Conservation (phyloP, 2,329 filamentous ascomycete species). For the Phialophora expanda region DNA sequence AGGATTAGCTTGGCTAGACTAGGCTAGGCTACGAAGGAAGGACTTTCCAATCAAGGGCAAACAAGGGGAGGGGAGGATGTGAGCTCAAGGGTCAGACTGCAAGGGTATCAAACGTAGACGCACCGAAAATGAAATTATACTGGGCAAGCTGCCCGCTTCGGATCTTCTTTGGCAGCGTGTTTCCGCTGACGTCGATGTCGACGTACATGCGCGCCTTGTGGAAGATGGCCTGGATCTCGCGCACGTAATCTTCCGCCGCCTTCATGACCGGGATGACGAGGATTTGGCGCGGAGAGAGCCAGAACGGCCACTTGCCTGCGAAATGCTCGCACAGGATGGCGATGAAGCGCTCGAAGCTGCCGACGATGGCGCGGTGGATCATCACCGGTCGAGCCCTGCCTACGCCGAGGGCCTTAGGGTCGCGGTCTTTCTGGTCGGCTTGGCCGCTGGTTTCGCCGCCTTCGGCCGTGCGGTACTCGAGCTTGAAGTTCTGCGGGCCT, state of each 20-base stretch:
- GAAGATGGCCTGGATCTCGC: slow-evolving; percentile 54
- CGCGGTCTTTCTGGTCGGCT: slow-evolving; percentile 39
- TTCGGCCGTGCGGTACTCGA: slow-evolving; percentile 82
- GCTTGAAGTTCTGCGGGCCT: slow-evolving; percentile 80
- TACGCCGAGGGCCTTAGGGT: slow-evolving; percentile 43
- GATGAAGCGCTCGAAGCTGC: slow-evolving; percentile 58
- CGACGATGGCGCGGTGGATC: slow-evolving; percentile 58
- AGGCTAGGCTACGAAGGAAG: background rate
- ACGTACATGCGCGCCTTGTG: slow-evolving; percentile 54
- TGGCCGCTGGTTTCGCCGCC: slow-evolving; percentile 52
- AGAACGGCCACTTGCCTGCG: slow-evolving; percentile 60
- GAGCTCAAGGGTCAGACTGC: slow-evolving; percentile 1
- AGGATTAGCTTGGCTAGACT: background rate
- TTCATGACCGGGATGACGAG: slow-evolving; percentile 59
- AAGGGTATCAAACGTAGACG: slow-evolving; percentile 30
- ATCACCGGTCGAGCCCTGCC: slow-evolving; percentile 58
- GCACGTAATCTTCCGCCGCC: slow-evolving; percentile 54
- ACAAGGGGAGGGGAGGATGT: background rate
- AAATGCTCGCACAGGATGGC: slow-evolving; percentile 59
- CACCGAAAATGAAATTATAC: slow-evolving; percentile 60
- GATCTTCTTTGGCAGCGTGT: slow-evolving; percentile 60
- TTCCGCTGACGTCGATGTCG: slow-evolving; percentile 56
- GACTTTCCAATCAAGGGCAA: background rate
- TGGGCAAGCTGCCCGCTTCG: slow-evolving; percentile 55
- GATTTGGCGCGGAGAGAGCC: slow-evolving; percentile 58